These are phyloP conservation scores for Eragrostis nindensis DNA, from an alignment of 176 grass and related monocot genomes.

Conservation along the genomic window DNA sequence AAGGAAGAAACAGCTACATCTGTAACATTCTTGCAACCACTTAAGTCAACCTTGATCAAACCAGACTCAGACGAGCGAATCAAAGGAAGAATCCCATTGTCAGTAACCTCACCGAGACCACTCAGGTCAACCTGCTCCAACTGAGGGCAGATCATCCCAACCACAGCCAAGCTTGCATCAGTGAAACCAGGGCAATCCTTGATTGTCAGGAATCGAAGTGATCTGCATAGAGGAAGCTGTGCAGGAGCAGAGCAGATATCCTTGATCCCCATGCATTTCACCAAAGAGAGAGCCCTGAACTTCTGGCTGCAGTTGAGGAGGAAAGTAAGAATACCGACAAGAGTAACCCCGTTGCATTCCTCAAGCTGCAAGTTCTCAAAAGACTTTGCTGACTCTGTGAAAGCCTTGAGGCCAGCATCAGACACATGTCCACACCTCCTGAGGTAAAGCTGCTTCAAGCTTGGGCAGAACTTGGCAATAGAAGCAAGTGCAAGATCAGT, in stretches of 20 bases:
- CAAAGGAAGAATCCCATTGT: slow-evolving; percentile 71
- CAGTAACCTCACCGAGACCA: slow-evolving; percentile 66
- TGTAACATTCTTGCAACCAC: slow-evolving; percentile 77
- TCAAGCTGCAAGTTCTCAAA: slow-evolving; percentile 81
- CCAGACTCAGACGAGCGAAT: slow-evolving; percentile 56
- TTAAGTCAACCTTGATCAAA: slow-evolving; percentile 79
- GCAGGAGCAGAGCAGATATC: slow-evolving; percentile 57
- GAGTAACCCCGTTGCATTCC: slow-evolving; percentile 75
- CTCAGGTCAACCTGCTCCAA: slow-evolving; percentile 85
- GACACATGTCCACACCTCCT: slow-evolving; percentile 69
- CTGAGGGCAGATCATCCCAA: slow-evolving; percentile 83
- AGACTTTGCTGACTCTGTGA: slow-evolving; percentile 55
- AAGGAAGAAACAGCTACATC: slow-evolving; percentile 67
- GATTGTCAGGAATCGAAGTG: slow-evolving; percentile 77
- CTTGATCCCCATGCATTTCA: slow-evolving; percentile 89
- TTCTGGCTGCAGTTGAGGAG: slow-evolving; percentile 68
- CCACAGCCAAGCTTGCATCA: slow-evolving; percentile 74
- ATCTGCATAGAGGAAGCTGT: slow-evolving; percentile 66
- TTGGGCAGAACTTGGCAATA: slow-evolving; percentile 80
- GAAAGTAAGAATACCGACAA: slow-evolving; percentile 69
- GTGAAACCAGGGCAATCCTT: slow-evolving; percentile 83
- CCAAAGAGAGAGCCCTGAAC: slow-evolving; percentile 71
- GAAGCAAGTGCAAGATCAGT: slow-evolving; percentile 76
- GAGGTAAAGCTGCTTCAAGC: slow-evolving; percentile 71
- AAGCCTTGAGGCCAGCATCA: slow-evolving; percentile 71